Evolutionary conservation across 2,329 filamentous ascomycete species (phyloP), one percentile per base, ranked within the genome.

Genomic region (Mycosphaerella sp.): DNA sequence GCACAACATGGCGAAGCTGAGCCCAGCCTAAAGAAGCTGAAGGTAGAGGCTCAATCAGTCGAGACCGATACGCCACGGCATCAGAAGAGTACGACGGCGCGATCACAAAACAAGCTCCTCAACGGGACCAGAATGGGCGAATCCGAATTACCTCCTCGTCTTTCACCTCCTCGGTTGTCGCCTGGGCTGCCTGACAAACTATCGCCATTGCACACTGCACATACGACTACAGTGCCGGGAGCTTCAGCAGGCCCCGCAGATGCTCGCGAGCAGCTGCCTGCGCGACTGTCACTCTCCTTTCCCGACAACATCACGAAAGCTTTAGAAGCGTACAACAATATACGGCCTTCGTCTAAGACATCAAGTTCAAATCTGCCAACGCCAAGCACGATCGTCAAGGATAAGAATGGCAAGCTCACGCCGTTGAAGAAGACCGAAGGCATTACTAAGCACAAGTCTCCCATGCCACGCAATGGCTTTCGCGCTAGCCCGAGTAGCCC

Each of bases 231-330:
- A 21, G 21, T 21, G 2, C 21, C 8, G 31, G 43, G 41, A 1
- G 38, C 14, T 11, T 32, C 17, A 21, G 10, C 36, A 9, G 50
- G 32, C 10, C 12, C 43, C 12, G 26, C n/a, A 11, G 36, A 42
- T 17, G 41, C 40, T 17, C 29, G 34, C 54, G 43, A 57, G 70
- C 12, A 58, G 71, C 66, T 82, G 14, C 80, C 80, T 9, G 72
- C 74, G 8, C 72, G 81, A 36, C 68, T 83, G n/a, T 83, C 80
- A 4, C 80, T 80, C 3, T 80, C 78, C 11, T 70, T 83, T 3
- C 80, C 80, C 6, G 72, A 77, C 2, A 77, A 76, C 50, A 74
- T 83, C 43, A 76, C 79, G 60, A 77, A 74, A 53, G 76, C 80
- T 52, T 66, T 83, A 26, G 73, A 73, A 54, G 70, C 74, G 36